Evolutionary conservation across 2,329 filamentous ascomycete species (phyloP).

Genomic region (Onygenales sp.): DNA sequence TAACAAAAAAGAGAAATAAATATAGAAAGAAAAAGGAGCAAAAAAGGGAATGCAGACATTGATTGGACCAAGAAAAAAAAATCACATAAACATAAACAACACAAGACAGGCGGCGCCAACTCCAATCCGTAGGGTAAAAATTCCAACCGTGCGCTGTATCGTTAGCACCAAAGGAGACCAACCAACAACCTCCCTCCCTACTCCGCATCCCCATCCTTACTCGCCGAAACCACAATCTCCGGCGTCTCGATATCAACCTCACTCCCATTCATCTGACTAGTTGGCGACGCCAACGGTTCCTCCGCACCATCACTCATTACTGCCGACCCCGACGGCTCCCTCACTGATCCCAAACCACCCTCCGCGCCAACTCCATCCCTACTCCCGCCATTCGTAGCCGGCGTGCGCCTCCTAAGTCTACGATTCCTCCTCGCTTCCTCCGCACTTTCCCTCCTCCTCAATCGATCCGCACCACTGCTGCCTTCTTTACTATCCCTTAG

Average conservation of each 20-base stretch:
- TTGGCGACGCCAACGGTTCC: constrained; percentile 11
- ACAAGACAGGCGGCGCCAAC: background rate
- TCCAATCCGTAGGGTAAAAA: background rate
- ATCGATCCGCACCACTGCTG: constrained; percentile 46
- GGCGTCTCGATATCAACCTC: constrained; percentile 18
- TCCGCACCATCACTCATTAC: constrained; percentile 13
- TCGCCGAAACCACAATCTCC: constrained; percentile 27
- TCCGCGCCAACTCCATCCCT: constrained; percentile 28
- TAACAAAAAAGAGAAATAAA: background rate
- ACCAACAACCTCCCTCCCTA: background rate
- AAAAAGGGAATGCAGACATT: too few relatives aligned
- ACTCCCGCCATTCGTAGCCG: constrained; percentile 33
- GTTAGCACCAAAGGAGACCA: background rate
- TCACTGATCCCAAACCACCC: constrained; percentile 18
- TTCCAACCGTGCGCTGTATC: too few relatives aligned
- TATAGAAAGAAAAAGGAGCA: background rate
- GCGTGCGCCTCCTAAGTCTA: constrained; percentile 54
- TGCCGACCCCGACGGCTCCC: constrained; percentile 22
- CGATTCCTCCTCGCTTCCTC: constrained; percentile 66
- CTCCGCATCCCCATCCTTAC: constrained; percentile 14
- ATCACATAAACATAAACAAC: background rate
- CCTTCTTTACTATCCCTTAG: constrained; percentile 51
- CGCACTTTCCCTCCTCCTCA: constrained; percentile 63
- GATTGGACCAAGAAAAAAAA: background rate
- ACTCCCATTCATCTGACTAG: constrained; percentile 14